These are phyloP conservation scores for Botryotinia calthae DNA, from an alignment of 2,329 filamentous ascomycete species.

Conservation along the genomic window DNA sequence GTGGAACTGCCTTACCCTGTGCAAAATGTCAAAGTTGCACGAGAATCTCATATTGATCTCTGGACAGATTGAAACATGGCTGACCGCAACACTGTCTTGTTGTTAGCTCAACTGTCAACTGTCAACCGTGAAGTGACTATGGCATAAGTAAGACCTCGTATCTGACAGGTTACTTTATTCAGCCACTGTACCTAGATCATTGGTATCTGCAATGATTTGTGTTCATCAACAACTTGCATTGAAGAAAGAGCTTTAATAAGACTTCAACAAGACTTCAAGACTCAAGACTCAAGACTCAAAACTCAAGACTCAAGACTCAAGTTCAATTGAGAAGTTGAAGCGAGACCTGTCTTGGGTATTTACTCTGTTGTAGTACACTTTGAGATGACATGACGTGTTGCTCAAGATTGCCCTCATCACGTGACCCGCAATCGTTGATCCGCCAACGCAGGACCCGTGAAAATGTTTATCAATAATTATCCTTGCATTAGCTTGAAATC, in stretches of 20 bases:
- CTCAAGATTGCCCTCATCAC: background rate
- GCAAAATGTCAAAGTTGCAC: background rate
- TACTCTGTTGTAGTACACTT: too few species aligned
- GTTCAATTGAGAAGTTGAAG: background rate
- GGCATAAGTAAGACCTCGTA: too few species aligned
- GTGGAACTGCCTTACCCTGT: background rate
- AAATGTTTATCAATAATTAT: slow-evolving; percentile 13
- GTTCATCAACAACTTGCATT: background rate
- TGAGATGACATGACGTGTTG: background rate
- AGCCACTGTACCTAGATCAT: too few species aligned
- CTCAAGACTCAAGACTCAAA: background rate
- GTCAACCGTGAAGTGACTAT: too few species aligned
- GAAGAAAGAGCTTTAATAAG: background rate
- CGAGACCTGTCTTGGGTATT: background rate
- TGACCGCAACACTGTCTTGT: too few species aligned
- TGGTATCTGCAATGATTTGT: background rate
- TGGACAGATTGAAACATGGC: too few species aligned
- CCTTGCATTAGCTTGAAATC: background rate
- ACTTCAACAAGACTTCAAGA: background rate
- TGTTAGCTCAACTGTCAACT: too few species aligned
- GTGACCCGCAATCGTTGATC: background rate
- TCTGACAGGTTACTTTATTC: too few species aligned
- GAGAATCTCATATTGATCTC: background rate
- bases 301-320: background rate
- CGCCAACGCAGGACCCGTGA: background rate